Conservation (phyloP, 225 moss, liverwort and hornwort species). For the Polytrichum commune region DNA sequence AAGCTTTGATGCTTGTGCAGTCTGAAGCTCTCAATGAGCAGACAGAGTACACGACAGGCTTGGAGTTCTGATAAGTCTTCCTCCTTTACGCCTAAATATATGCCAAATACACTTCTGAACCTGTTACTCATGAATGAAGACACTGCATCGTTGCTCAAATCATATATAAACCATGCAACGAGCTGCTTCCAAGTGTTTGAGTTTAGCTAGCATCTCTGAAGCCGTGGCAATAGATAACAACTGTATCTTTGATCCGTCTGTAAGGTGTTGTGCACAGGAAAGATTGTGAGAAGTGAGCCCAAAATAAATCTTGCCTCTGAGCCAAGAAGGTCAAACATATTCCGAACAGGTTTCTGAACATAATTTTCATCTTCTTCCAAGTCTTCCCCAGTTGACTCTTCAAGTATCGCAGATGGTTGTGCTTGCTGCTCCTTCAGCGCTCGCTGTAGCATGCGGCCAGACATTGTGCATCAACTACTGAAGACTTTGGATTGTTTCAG, state of each 20-base stretch:
- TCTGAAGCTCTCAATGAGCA: no score
- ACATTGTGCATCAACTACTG: constrained; percentile 45
- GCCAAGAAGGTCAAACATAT: constrained; percentile 64
- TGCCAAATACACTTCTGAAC: no score
- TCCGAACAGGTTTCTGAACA: constrained; percentile 40
- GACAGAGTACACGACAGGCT: no score
- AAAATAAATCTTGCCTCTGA: constrained; percentile 53
- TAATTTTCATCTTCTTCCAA: constrained; percentile 58
- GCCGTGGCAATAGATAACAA: neutral
- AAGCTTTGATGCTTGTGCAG: no score
- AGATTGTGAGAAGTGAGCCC: neutral
- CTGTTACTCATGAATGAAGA: neutral
- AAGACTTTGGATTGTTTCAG: neutral
- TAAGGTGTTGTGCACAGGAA: no score
- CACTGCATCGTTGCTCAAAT: no score
- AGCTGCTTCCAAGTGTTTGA: no score
- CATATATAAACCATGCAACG: no score
- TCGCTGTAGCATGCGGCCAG: constrained; percentile 79
- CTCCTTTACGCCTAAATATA: no score
- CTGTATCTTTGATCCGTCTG: no score
- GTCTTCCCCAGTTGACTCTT: constrained; percentile 17
- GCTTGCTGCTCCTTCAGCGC: constrained; percentile 57
- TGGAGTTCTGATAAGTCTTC: no score
- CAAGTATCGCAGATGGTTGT: constrained; percentile 23
- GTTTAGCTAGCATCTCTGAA: no score